These are phyloP conservation scores for Aspergillus ostianus DNA, from an alignment of 495 filamentous ascomycete species.

Conservation along the genomic window DNA sequence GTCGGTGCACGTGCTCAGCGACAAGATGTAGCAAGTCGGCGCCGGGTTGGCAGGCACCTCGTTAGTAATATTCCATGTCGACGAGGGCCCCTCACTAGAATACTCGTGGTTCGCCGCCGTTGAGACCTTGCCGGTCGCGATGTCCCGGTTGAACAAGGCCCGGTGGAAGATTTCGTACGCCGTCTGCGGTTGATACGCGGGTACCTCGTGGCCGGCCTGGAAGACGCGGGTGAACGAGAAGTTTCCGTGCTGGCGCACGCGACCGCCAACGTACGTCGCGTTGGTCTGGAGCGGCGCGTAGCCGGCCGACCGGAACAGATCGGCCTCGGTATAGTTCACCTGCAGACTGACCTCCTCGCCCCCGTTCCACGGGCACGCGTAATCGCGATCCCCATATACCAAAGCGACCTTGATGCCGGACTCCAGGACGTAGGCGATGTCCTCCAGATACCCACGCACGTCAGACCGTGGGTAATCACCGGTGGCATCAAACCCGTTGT, in stretches of 20 bases:
- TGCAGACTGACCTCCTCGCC: constrained; percentile 43
- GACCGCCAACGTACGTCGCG: constrained; percentile 44
- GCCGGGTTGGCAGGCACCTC: constrained; percentile 36
- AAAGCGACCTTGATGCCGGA: constrained; percentile 64
- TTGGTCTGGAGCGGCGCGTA: constrained; percentile 50
- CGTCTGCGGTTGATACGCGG: constrained; percentile 57
- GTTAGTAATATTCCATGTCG: constrained; percentile 53
- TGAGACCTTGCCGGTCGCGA: constrained; percentile 53
- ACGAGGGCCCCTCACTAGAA: constrained; percentile 45
- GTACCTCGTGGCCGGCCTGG: constrained; percentile 60
- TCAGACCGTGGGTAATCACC: constrained; percentile 45
- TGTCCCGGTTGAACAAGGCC: constrained; percentile 50
- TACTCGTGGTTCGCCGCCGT: constrained; percentile 41
- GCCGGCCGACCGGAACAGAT: constrained; percentile 47
- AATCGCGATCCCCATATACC: constrained; percentile 65
- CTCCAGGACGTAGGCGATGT: constrained; percentile 52
- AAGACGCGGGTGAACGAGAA: constrained; percentile 61
- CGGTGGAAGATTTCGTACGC: constrained; percentile 56
- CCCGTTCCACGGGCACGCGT: constrained; percentile 54
- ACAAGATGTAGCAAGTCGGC: constrained; percentile 48
- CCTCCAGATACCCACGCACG: constrained; percentile 49
- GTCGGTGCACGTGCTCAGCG: constrained; percentile 41
- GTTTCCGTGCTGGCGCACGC: constrained; percentile 57
- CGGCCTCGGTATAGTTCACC: constrained; percentile 39
- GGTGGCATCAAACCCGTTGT: constrained; percentile 49